Evolutionary conservation across 768 basidiomycete species (phyloP), one percentile per base, ranked within the genome.

Genomic region (Tricholoma matsutake): DNA sequence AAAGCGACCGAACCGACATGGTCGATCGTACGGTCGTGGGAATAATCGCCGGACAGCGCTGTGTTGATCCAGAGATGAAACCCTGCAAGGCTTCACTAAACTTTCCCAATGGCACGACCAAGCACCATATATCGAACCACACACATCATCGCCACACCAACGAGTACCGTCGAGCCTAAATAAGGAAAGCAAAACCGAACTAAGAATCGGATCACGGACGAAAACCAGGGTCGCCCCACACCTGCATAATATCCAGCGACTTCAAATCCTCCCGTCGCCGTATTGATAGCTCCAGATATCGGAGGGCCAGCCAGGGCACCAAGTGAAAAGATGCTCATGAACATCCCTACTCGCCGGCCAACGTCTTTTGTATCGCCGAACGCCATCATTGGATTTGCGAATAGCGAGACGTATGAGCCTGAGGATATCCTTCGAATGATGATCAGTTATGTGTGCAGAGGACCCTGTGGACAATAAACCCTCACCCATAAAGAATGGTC

Each of bases 301-400:
- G 90, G 90, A 2, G 88, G 87, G 0, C 90, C 90, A 0, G 78
- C 79, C 3, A 91, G 75, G 0, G 86, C 86, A 7, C 87, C 88
- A 16, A 90, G 39, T 0, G 89, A 79, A 22, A 84, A 59, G 54
- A 88, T 77, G 31, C 81, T 86, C 70, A 87, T 76, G 61, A 82
- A 83, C 78, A 89, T 84, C 6, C 90, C 89, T 0, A 81, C 73
- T 14, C 90, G 77, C 25, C 86, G 77, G 4, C 90, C 90, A 0
- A 89, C 79, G 58, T 91, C 88, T 3, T 74, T 74, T 1, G 79
- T 76, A 0, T 78, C 77, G 0, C 90, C 89, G 71, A 92, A 78
- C 9, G 81, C 76, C 65, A 88, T 82, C 34, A 84, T 77, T 1
- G 89, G 89, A 16, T 80, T 78, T 0, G 77, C 68, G 25, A 88